Evolutionary conservation across 148 eudicot genomes (phyloP).

Genomic region (Tetragonia tetragonoides): DNA sequence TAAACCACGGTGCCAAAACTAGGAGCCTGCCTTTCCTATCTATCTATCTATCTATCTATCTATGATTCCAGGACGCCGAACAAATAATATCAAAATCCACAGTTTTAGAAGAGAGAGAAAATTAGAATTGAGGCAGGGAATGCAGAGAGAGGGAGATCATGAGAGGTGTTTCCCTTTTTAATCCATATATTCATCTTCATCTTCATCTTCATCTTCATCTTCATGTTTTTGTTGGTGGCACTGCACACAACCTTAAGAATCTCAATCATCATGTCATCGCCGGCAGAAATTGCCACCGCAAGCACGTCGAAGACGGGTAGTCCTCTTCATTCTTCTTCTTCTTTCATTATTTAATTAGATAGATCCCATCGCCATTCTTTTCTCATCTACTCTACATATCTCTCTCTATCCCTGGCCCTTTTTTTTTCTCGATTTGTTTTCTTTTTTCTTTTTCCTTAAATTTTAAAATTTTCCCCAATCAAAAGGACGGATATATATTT

Average conservation of each 20-base stretch:
- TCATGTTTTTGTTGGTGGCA: constrained; percentile 2
- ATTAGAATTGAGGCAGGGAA: background rate
- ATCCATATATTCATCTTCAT: constrained; percentile 18
- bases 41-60: too few relatives aligned
- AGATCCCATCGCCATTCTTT: background rate
- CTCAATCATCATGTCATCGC: constrained; percentile 34
- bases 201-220: too few relatives aligned
- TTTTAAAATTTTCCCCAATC: too few relatives aligned
- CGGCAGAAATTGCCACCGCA: constrained; percentile 82
- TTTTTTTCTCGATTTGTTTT: background rate
- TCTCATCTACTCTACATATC: too few relatives aligned
- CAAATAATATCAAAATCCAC: too few relatives aligned
- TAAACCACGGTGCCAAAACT: too few relatives aligned
- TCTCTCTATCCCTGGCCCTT: too few relatives aligned
- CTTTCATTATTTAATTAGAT: background rate
- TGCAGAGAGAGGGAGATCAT: constrained; percentile 41
- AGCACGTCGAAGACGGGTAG: constrained; percentile 86
- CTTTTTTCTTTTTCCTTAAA: too few relatives aligned
- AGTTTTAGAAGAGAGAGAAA: background rate
- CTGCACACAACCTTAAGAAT: background rate
- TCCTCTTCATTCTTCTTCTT: background rate
- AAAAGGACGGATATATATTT: too few relatives aligned
- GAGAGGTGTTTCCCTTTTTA: constrained; percentile 47
- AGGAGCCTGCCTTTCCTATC: too few relatives aligned
- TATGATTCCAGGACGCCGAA: too few relatives aligned